Evolutionary conservation across 768 basidiomycete genomes (phyloP).

Genomic region (Psilocybe cyanescens): DNA sequence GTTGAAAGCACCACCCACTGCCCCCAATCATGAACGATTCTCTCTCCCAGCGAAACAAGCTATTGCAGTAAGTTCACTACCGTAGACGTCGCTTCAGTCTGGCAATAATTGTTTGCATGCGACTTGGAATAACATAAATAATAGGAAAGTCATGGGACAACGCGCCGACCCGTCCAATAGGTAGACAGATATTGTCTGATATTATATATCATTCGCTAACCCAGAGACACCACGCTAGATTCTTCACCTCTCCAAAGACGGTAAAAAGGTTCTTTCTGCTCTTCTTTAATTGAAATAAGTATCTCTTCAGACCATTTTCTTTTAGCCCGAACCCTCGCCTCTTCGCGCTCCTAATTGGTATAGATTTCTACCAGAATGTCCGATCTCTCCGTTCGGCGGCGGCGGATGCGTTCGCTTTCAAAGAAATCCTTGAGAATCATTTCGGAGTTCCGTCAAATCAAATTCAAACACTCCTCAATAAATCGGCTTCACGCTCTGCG

Average conservation of each 20-base stretch:
- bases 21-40: no score
- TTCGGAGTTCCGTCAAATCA: constrained; percentile 6
- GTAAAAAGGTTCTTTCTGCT: not conserved
- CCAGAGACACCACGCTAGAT: no score
- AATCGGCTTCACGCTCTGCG: constrained; percentile 5
- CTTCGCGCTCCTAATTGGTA: constrained; percentile 16
- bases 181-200: no score
- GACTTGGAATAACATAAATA: no score
- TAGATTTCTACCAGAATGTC: constrained; percentile 7
- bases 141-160: no score
- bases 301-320: not conserved
- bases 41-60: no score
- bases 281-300: not conserved
- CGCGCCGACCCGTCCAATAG: no score
- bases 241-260: not conserved
- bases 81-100: no score
- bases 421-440: constrained; percentile 8
- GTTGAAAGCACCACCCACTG: no score
- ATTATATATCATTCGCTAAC: no score
- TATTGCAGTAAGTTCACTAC: no score
- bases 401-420: constrained; percentile 5
- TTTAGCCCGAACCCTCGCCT: constrained; percentile 3
- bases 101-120: no score
- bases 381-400: constrained; percentile 11
- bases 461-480: constrained; percentile 9